Conservation (phyloP, 2,329 filamentous ascomycete genomes). For the Myriangium duriaei region DNA sequence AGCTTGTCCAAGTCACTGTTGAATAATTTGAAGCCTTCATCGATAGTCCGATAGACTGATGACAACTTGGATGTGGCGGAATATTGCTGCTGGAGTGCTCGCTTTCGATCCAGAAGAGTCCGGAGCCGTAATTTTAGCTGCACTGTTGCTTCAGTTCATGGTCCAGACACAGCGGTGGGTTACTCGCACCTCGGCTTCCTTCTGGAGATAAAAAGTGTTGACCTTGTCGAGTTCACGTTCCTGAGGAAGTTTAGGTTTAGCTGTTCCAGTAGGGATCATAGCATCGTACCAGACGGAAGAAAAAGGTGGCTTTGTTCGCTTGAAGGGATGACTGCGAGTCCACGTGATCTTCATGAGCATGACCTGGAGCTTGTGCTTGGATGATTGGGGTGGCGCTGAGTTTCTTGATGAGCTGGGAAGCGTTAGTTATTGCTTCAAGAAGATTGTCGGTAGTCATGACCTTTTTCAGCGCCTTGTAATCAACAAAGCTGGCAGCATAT, state of each 20-base stretch:
- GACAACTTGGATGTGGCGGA: constrained; percentile 70
- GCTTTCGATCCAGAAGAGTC: constrained; percentile 90
- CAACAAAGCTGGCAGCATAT: constrained; percentile 98
- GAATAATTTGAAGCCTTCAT: constrained; percentile 96
- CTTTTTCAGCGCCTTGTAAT: constrained; percentile 99
- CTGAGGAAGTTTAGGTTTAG: constrained; percentile 33
- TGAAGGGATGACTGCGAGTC: constrained; percentile 85
- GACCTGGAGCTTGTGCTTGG: constrained; percentile 44
- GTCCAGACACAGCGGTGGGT: background rate
- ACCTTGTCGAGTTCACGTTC: constrained; percentile 98
- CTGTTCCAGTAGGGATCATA: background rate
- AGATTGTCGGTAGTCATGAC: constrained; percentile 35
- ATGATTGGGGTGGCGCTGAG: constrained; percentile 84
- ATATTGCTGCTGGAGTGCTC: constrained; percentile 64
- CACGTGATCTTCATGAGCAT: constrained; percentile 30
- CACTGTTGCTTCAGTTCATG: constrained; percentile 7
- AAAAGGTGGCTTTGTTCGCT: constrained; percentile 96
- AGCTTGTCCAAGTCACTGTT: constrained; percentile 94
- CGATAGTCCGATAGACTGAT: constrained; percentile 83
- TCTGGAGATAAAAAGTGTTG: constrained; percentile 94
- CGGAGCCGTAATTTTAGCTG: constrained; percentile 87
- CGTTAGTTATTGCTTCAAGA: constrained; percentile 17
- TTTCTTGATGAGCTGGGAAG: constrained; percentile 83
- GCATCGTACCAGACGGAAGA: constrained; percentile 75
- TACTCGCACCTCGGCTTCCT: constrained; percentile 84